Evolutionary conservation across 768 basidiomycete species (phyloP).

Genomic region (Termitomyces sp.): DNA sequence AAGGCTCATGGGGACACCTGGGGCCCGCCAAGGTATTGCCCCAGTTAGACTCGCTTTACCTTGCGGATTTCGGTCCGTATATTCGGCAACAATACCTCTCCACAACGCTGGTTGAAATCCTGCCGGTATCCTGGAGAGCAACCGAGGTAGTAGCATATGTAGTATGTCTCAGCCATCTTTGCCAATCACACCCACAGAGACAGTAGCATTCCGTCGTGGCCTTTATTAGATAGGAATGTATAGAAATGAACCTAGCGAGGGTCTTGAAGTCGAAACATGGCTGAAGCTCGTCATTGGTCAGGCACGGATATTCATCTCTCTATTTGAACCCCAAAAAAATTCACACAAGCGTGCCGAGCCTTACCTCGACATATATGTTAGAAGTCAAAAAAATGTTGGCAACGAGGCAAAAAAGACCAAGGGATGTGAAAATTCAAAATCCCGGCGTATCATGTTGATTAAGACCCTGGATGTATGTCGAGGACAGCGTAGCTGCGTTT

Average conservation of each 20-base stretch:
- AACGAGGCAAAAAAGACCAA: neutral
- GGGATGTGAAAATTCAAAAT: neutral
- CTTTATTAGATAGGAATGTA: constrained; percentile 2
- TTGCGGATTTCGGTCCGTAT: constrained; percentile 2
- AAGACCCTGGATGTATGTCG: neutral
- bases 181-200: neutral
- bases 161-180: constrained; percentile 5
- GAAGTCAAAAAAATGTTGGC: neutral
- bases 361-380: neutral
- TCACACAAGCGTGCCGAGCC: neutral
- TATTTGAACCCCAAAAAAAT: neutral
- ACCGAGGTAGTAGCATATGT: constrained; percentile 7
- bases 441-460: neutral
- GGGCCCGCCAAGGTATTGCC: neutral
- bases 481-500: neutral
- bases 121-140: constrained; percentile 3
- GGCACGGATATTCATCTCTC: neutral
- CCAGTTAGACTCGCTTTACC: too few relatives aligned
- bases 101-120: constrained; percentile 1
- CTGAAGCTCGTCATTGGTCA: neutral
- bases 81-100: constrained; percentile 5
- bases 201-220: constrained; percentile 1
- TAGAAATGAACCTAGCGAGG: neutral
- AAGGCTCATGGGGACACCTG: neutral
- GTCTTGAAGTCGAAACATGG: constrained; percentile 1